These are phyloP conservation scores for Lunasporangiospora selenospora DNA, from an alignment of 192 early-diverging fungal species.

Conservation along the genomic window DNA sequence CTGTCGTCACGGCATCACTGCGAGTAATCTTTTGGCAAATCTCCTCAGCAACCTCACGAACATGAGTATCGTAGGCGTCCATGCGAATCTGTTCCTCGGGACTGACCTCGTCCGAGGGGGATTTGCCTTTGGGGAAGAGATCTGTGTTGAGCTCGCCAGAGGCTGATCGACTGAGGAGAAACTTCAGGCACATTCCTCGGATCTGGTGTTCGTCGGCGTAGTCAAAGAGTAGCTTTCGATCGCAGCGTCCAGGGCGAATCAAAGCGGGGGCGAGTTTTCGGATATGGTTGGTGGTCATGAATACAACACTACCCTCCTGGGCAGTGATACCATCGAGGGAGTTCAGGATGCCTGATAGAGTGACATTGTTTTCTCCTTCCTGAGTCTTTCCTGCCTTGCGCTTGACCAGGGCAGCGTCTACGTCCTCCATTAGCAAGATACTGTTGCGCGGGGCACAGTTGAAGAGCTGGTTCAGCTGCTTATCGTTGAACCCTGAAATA, in stretches of 20 bases:
- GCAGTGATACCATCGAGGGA: slow-evolving; percentile 59
- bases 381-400: slow-evolving; percentile 38
- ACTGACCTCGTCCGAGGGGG: no score
- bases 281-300: slow-evolving; percentile 59
- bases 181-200: slow-evolving; percentile 50
- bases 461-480: slow-evolving; percentile 49
- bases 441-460: slow-evolving; percentile 52
- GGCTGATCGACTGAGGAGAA: slow-evolving; percentile 39
- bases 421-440: slow-evolving; percentile 64
- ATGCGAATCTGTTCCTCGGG: slow-evolving; percentile 14
- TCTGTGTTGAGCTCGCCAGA: no score
- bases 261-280: slow-evolving; percentile 55
- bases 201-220: slow-evolving; percentile 54
- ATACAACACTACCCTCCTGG: slow-evolving; percentile 57
- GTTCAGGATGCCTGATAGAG: slow-evolving; percentile 56
- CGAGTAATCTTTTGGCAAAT: no score
- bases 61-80: neutral
- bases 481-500: slow-evolving; percentile 50
- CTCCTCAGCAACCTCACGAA: slow-evolving; percentile 5
- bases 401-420: slow-evolving; percentile 40
- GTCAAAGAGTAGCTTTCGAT: slow-evolving; percentile 58
- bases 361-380: slow-evolving; percentile 33
- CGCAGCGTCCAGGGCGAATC: slow-evolving; percentile 61
- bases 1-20: slow-evolving; percentile 18
- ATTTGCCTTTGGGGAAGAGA: no score